Conservation (phyloP, 2,329 filamentous ascomycete species). For the Zymoseptoria brevis region DNA sequence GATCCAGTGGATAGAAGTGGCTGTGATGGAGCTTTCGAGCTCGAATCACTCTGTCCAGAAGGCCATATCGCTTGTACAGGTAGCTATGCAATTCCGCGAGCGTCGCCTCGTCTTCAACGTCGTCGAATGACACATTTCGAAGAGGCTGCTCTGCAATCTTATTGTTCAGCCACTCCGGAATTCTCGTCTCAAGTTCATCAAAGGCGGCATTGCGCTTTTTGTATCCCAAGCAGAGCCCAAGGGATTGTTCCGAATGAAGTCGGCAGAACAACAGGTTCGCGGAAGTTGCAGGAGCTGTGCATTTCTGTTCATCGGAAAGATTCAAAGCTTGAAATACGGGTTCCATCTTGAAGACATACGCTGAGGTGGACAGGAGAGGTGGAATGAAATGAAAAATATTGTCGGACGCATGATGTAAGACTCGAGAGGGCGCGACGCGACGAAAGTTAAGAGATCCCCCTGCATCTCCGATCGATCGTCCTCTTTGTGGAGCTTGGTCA, state of each 20-base stretch:
- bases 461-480: no score
- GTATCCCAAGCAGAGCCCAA: conserved; percentile 44
- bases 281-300: not conserved
- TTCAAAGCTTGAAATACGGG: not conserved
- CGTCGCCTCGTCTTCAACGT: conserved; percentile 31
- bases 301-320: not conserved
- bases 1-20: conserved; percentile 36
- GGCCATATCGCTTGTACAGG: conserved; percentile 32
- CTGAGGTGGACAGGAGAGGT: not conserved
- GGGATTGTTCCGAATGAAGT: conserved; percentile 37
- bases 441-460: no score
- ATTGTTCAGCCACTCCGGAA: conserved; percentile 33
- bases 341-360: not conserved
- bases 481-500: no score
- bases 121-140: conserved; percentile 35
- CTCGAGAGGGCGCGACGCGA: no score
- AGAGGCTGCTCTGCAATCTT: conserved; percentile 28
- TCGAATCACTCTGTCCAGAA: conserved; percentile 36
- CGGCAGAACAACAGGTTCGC: conserved; percentile 25
- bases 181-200: conserved; percentile 30
- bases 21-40: conserved; percentile 37
- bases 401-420: no score
- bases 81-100: conserved; percentile 36
- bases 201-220: conserved; percentile 41
- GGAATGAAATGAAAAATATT: no score